Evolutionary conservation across 2,329 filamentous ascomycete genomes (phyloP), one percentile per base, ranked within the genome.

Genomic region (Aspergillus aculeatinus): DNA sequence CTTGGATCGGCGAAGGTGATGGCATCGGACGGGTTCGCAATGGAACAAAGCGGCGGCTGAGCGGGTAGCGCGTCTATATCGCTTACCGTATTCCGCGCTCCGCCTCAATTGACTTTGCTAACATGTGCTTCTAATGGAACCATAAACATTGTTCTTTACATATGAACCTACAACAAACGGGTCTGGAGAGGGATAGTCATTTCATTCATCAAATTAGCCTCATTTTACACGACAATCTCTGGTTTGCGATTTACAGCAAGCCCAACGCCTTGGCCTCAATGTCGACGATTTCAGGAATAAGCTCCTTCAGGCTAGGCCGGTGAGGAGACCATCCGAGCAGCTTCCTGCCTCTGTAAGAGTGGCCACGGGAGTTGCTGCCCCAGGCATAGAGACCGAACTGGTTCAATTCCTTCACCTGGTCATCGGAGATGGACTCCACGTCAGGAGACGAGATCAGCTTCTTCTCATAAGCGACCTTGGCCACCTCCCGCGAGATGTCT

Each of bases 261-360:
- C 76, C 76, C 47, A 79, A 65, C 25, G 58, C 66, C 62, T 72
- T 77, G 2, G 77, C 78, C 62, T 85, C 82, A 25, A 71, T 64
- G 33, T 83, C 79, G 0, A 90, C 79, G 51, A 85, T 81, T 2
- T 77, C 76, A 2, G 82, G 80, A 29, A 89, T 73, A 54, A 83
- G 76, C 11, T 87, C 83, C 60, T 81, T 71, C 55, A 89, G 58
- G 29, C 77, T 80, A 23, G 75, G 76, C 51, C 81, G 73, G 58
- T 70, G 65, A 11, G 76, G 74, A 5, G 65, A 65, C 76, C 76
- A 78, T 1, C 73, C 75, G 51, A 78, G 63, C 54, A 78, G 61
- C 60, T 76, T 76, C 33, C 69, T 70, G 1, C 71, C 76, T 16
- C 76, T 70, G 51, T 74, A 68, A 4, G 76, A 70, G 60, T 68